Base-by-base conservation (phyloP, 768 basidiomycete genomes). In the Lactifluus hygrophoroides region DNA sequence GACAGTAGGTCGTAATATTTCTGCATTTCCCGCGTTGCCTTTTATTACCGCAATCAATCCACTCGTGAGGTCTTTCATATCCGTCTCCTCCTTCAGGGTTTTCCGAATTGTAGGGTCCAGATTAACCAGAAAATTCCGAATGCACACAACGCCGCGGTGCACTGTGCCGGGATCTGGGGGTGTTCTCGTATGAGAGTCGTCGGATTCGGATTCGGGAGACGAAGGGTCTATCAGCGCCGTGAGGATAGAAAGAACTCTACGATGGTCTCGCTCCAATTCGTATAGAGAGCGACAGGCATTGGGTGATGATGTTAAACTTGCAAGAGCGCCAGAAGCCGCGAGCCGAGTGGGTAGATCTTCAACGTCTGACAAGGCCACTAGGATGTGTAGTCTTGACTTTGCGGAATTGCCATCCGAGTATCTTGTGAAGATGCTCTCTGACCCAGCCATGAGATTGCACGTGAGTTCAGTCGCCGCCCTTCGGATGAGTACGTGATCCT, bases 291-390 rank as follows among this genome's bases (percentile, higher is more conserved):
- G 68, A 66, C 90, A 93, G 11, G 82, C 83, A 30, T 72, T 72
- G 1, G 77, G 75, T 0, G 84, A 80, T 25, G 77, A 75, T 1
- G 87, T 86, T 54, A 99, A 71, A 28, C 84, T 86, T 5, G 95
- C 93, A 40, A 97, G 74, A 3, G 93, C 89, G 17, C 94, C 95
- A 0, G 90, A 85, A 1, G 94, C 91, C n/a, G 95, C 95, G 16
- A 90, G 69, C 34, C 88, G 81, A 3, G 95, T 99, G 7, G 82
- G 81, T 9, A 84, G 51, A 72, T 99, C 96, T 25, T 93, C 86
- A 14, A 91, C 83, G 62, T 94, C 88, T 2, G 89, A 86, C 45
- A 99, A 73, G 5, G 94, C 93, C 40, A 95, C 69, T 21, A 98
- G 71, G 37, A 97, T 74, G 59, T 91, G 88, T 1, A 98, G 73